Evolutionary conservation across 2,329 filamentous ascomycete genomes (phyloP).

Genomic region (Neonectria ditissima): DNA sequence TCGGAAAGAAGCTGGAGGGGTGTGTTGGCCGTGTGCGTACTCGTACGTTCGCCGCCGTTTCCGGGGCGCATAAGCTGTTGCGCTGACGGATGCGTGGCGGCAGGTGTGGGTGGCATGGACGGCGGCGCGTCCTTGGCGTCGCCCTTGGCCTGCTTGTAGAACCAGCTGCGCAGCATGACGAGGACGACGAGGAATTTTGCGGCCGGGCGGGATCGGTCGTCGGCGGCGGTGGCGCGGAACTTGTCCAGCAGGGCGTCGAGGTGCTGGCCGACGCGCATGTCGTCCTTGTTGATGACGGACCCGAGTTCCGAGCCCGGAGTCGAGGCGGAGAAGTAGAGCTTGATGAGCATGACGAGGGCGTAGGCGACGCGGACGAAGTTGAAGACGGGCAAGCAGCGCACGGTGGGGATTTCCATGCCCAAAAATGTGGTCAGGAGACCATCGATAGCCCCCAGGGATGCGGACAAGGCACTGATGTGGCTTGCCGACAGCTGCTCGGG

Average conservation of each 20-base stretch:
- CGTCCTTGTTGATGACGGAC: constrained; percentile 75
- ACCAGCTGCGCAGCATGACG: constrained; percentile 78
- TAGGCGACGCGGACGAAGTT: constrained; percentile 79
- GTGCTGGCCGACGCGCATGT: constrained; percentile 74
- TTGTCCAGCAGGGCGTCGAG: constrained; percentile 77
- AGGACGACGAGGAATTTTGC: constrained; percentile 79
- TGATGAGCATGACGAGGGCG: constrained; percentile 77
- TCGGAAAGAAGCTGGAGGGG: constrained; percentile 69
- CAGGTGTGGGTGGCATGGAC: constrained; percentile 17
- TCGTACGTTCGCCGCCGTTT: constrained; percentile 28
- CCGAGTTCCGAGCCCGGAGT: constrained; percentile 74
- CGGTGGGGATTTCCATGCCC: constrained; percentile 66
- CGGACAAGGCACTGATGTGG: constrained; percentile 74
- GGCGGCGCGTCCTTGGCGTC: constrained; percentile 31
- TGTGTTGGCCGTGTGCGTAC: constrained; percentile 57
- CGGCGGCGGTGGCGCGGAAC: constrained; percentile 72
- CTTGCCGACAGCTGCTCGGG: constrained; percentile 58
- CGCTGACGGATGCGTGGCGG: constrained; percentile 23
- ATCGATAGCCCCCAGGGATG: constrained; percentile 76
- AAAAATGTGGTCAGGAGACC: constrained; percentile 74
- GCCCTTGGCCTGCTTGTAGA: constrained; percentile 62
- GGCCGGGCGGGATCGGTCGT: constrained; percentile 73
- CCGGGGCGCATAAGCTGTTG: constrained; percentile 27
- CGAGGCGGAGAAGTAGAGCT: constrained; percentile 77
- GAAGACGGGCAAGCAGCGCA: constrained; percentile 76